Evolutionary conservation across 1,284 basidiomycete species (phyloP).

Genomic region (Moesziomyces globuligerus): DNA sequence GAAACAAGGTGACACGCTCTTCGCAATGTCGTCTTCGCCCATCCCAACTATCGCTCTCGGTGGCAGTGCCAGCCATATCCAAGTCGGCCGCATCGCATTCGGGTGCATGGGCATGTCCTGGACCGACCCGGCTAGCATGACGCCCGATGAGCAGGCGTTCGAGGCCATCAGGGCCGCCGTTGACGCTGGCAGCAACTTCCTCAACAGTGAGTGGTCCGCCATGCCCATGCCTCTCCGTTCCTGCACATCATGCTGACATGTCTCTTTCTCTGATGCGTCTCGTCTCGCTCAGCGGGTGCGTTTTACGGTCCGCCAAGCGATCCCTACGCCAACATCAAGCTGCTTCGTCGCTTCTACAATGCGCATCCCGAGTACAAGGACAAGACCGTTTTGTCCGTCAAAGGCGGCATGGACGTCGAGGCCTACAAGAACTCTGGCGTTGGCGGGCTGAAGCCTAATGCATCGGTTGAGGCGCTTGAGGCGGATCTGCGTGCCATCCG

Average conservation of each 20-base stretch:
- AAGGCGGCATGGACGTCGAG: constrained; percentile 69
- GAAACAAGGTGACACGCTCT: not conserved
- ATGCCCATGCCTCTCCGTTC: too few species aligned
- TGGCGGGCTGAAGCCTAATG: constrained; percentile 32
- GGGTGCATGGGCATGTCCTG: constrained; percentile 60
- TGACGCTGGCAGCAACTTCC: constrained; percentile 71
- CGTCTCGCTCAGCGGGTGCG: constrained; percentile 66
- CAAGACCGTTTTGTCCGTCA: constrained; percentile 71
- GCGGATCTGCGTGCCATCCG: constrained; percentile 41
- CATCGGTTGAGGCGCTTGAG: constrained; percentile 38
- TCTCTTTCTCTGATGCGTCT: not conserved
- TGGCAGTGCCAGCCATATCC: constrained; percentile 39
- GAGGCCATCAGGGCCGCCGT: constrained; percentile 74
- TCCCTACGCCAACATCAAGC: constrained; percentile 69
- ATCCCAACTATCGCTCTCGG: constrained; percentile 38
- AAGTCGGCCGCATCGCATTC: constrained; percentile 52
- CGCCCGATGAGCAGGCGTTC: constrained; percentile 73
- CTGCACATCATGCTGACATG: too few species aligned
- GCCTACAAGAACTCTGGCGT: constrained; percentile 32
- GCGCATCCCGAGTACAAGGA: constrained; percentile 73
- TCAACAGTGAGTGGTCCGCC: constrained; percentile 65
- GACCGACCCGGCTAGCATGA: constrained; percentile 24
- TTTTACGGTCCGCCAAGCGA: constrained; percentile 69
- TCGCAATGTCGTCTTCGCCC: constrained; percentile 54
- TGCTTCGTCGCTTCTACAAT: constrained; percentile 70